A percentile compares a stretch with the other conserved stretches of the same genome.
These are phyloP conservation scores for Agastache rugosa DNA, from an alignment of 257 asterid species.

Conservation along the genomic window DNA sequence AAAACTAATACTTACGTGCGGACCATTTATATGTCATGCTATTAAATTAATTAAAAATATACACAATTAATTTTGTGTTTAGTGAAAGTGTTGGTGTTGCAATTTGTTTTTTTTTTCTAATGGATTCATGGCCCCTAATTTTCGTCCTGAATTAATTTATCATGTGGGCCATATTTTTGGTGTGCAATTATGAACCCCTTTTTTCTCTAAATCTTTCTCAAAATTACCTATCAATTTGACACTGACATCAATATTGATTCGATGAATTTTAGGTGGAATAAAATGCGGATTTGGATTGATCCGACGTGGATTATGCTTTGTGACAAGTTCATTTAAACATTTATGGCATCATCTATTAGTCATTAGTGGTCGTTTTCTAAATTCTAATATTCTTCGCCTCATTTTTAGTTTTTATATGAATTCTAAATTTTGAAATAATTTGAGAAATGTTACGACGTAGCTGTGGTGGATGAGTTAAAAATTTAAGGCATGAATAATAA, in stretches of 20 bases:
- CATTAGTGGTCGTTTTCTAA: not conserved
- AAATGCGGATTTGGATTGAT: not conserved
- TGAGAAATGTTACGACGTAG: too few relatives aligned
- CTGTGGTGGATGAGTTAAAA: too few relatives aligned
- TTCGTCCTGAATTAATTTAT: not conserved
- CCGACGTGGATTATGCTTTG: slow-evolving; percentile 9
- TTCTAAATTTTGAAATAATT: too few relatives aligned
- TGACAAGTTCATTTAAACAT: not conserved
- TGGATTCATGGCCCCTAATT: not conserved
- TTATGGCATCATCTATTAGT: not conserved
- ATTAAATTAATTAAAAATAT: too few relatives aligned
- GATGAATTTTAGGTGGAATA: not conserved
- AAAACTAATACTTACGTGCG: not conserved
- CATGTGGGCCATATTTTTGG: slow-evolving; percentile 6
- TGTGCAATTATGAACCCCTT: not conserved
- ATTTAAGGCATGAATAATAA: too few relatives aligned
- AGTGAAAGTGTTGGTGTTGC: not conserved
- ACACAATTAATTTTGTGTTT: not conserved
- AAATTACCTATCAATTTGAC: not conserved
- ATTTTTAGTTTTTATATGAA: too few relatives aligned
- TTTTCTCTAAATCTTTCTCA: not conserved
- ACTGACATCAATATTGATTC: slow-evolving; percentile 1
- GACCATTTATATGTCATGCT: too few relatives aligned
- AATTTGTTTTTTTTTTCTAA: not conserved
- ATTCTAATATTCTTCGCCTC: not conserved